A percentile compares a stretch with the other conserved stretches of the same genome.
Evolutionary conservation across 78 protist genomes (phyloP).

Genomic region (Neovahlkampfia damariscottae): DNA sequence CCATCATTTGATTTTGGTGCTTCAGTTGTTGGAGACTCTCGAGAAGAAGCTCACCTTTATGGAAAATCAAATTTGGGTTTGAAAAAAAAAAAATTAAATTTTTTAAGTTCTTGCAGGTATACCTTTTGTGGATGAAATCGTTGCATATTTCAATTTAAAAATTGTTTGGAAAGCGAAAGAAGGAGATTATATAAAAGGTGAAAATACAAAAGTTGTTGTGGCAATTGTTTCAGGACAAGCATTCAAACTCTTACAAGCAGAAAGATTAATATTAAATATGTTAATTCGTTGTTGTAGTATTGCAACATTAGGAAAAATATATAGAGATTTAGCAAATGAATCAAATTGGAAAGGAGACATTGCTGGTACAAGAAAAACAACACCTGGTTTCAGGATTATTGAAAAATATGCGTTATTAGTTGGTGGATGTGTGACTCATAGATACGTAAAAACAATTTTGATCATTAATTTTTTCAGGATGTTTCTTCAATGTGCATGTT

Average conservation of each 20-base stretch:
- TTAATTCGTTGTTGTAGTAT: slow-evolving; percentile 67
- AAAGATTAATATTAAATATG: slow-evolving; percentile 73
- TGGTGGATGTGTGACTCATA: slow-evolving; percentile 82
- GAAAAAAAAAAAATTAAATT: not conserved
- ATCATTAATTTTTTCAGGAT: too few relatives aligned
- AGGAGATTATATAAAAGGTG: slow-evolving; percentile 20
- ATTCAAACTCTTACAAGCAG: slow-evolving; percentile 64
- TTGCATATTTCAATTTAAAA: slow-evolving; percentile 37
- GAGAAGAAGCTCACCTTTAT: slow-evolving; percentile 4
- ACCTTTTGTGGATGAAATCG: slow-evolving; percentile 63
- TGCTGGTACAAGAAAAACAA: slow-evolving; percentile 88
- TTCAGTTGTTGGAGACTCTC: slow-evolving; percentile 49
- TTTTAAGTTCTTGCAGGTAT: slow-evolving; percentile 66
- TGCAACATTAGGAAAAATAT: slow-evolving; percentile 40
- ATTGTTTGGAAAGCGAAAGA: slow-evolving; percentile 53
- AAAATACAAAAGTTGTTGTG: slow-evolving; percentile 4
- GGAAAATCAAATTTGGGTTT: slow-evolving; percentile 18
- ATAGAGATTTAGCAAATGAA: not conserved
- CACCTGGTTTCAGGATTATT: slow-evolving; percentile 80
- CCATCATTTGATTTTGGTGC: slow-evolving; percentile 89
- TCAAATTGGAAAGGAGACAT: slow-evolving; percentile 35
- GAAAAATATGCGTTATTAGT: slow-evolving; percentile 79
- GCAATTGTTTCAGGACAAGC: slow-evolving; percentile 64
- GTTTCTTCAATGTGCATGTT: slow-evolving; percentile 75
- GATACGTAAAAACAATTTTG: too few relatives aligned